Percentiles rank a stretch among this genome's conserved stretches.
These are phyloP conservation scores for Pachysandra terminalis DNA, from an alignment of 164 flowering plant genomes.

Conservation along the genomic window DNA sequence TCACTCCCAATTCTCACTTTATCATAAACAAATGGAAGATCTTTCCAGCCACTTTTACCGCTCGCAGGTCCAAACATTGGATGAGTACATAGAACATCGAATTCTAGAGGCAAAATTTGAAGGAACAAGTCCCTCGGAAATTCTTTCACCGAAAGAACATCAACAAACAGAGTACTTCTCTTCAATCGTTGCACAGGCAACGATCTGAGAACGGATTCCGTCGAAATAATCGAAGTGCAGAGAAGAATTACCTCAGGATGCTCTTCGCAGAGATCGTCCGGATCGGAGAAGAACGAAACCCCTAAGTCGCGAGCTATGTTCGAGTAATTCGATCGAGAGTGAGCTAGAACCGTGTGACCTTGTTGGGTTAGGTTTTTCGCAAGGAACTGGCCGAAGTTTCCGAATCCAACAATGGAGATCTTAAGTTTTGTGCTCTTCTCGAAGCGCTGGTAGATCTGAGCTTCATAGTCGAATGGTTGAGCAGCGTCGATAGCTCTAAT, in stretches of 20 bases:
- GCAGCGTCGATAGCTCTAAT: neutral
- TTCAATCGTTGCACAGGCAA: slow-evolving; percentile 45
- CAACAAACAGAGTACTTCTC: slow-evolving; percentile 50
- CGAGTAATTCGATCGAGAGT: slow-evolving; percentile 49
- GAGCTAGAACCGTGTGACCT: slow-evolving; percentile 52
- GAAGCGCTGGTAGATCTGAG: slow-evolving; percentile 5
- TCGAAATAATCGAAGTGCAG: no score
- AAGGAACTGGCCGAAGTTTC: slow-evolving; percentile 61
- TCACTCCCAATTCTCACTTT: slow-evolving; percentile 53
- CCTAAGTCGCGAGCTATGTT: slow-evolving; percentile 30
- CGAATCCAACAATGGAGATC: slow-evolving; percentile 59
- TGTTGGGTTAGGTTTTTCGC: slow-evolving; percentile 44
- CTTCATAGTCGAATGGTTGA: no score
- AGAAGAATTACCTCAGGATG: slow-evolving; percentile 24
- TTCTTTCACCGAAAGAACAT: slow-evolving; percentile 58
- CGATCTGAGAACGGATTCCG: slow-evolving; percentile 16
- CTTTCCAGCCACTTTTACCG: slow-evolving; percentile 39
- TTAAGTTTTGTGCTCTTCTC: slow-evolving; percentile 32
- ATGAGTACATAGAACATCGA: slow-evolving; percentile 55
- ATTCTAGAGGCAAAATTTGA: slow-evolving; percentile 32
- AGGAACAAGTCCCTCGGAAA: slow-evolving; percentile 39
- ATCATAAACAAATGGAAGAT: slow-evolving; percentile 43
- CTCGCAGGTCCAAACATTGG: slow-evolving; percentile 20
- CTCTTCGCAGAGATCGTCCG: slow-evolving; percentile 51
- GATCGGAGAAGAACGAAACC: slow-evolving; percentile 39